Percentiles rank a stretch among this genome's conserved stretches.
phyloP scores from a whole-genome alignment of 169 alveolate genomes.

The Plasmodium knowlesi region DNA sequence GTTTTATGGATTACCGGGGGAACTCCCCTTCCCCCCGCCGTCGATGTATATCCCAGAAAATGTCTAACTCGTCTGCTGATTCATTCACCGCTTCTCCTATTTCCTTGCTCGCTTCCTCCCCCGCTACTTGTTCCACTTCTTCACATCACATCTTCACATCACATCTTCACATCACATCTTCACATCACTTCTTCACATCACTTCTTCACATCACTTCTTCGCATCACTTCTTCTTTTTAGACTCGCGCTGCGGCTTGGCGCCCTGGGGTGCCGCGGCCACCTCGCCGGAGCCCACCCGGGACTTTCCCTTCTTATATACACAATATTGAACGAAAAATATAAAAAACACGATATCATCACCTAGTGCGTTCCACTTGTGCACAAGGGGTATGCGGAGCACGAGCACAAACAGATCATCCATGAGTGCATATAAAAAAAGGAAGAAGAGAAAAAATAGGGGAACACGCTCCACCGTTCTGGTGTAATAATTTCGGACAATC shows the following conservation, averaged over 20 bases:
- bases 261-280: neutral
- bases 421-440: slow-evolving; percentile 14
- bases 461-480: neutral
- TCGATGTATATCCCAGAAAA: neutral
- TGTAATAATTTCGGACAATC: slow-evolving; percentile 21
- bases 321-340: slow-evolving; percentile 20
- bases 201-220: neutral
- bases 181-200: neutral
- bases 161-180: neutral
- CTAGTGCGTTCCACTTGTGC: slow-evolving; percentile 34
- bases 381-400: slow-evolving; percentile 14
- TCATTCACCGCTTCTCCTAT: too few relatives aligned
- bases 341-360: slow-evolving; percentile 21
- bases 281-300: neutral
- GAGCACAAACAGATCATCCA: slow-evolving; percentile 33
- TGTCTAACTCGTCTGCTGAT: neutral
- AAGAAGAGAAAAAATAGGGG: slow-evolving; percentile 13
- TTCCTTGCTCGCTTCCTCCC: too few relatives aligned
- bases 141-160: neutral
- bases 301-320: slow-evolving; percentile 27
- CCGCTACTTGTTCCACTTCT: too few relatives aligned
- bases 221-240: slow-evolving; percentile 1
- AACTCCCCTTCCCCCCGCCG: neutral
- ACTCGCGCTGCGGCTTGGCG: neutral
- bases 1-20: neutral